Base-by-base conservation (phyloP, 306 rosid genomes). In the Dalbergia cultrata region DNA sequence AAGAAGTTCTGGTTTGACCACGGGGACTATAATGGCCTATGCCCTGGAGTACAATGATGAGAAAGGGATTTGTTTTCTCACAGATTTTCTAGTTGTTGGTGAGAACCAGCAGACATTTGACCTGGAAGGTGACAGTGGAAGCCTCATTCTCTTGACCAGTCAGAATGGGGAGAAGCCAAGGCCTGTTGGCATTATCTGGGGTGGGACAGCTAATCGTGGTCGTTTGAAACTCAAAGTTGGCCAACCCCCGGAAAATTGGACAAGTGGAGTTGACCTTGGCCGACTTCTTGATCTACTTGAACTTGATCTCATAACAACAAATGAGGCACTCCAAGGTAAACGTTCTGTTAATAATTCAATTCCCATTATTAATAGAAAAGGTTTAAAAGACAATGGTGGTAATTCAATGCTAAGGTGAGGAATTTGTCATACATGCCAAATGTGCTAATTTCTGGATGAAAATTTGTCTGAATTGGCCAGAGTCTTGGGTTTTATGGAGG, bases 201-300 rank as follows among this genome's bases (percentile, higher is more conserved):
- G 99, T 45, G 99, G 99, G 79, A 96, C 99, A 16, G 99, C 99
- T 78, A 96, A 96, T 77, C 88, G 99, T 54, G 99, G 99, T 53
- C 92, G 97, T 8, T 81, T 96, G 86, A 96, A 96, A 87, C 82
- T 96, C 75, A 90, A 85, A 90, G 88, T 88, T 85, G 99, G 99
- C 61, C 94, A 85, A 77, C 88, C 96, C 14, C 99, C 99, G 4
- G 97, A 90, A 79, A 96, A 96, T 83, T 96, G 98, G 99, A 96
- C 99, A n/a, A 96, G 99, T 81, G 99, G 99, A 73, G 99, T 96
- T 78, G 99, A 96, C 88, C 99, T 96, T 64, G 99, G 99, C 50
- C 94, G 99, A 54, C 93, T 93, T 85, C 90, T 96, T 64, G 93
- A 96, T 81, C 99, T 93, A 67, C 97, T 96, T 61, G 99, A 96